phyloP scores from a whole-genome alignment of 2,329 filamentous ascomycete species.

The Chaetomiaceae sp. region DNA sequence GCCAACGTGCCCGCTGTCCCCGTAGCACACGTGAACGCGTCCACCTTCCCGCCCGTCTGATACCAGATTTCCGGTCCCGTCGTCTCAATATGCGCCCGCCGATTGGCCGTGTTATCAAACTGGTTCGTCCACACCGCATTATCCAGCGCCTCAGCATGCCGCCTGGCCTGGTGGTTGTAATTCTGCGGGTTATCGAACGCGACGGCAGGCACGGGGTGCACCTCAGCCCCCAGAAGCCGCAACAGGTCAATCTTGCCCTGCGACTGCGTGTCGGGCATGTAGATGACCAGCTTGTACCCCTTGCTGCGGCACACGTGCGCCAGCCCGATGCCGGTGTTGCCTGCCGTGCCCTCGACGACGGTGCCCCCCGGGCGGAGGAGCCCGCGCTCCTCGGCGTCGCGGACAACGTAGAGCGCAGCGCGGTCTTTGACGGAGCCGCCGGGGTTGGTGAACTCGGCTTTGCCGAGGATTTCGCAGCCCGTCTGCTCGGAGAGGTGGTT shows the following conservation, averaged over 20 bases:
- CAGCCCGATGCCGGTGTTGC: slow-evolving; percentile 96
- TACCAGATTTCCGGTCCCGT: slow-evolving; percentile 97
- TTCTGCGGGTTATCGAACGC: slow-evolving; percentile 93
- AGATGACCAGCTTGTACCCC: slow-evolving; percentile 94
- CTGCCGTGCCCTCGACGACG: slow-evolving; percentile 93
- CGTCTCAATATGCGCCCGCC: slow-evolving; percentile 90
- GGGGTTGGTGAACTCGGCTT: slow-evolving; percentile 98
- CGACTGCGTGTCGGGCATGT: slow-evolving; percentile 99
- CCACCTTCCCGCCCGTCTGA: slow-evolving; percentile 78
- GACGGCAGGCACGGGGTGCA: slow-evolving; percentile 92
- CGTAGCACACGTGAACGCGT: slow-evolving; percentile 93
- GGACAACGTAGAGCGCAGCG: slow-evolving; percentile 88
- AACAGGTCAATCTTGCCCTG: slow-evolving; percentile 96
- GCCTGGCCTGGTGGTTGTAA: slow-evolving; percentile 92
- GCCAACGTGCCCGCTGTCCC: slow-evolving; percentile 91
- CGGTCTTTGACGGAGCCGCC: slow-evolving; percentile 96
- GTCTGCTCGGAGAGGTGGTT: slow-evolving; percentile 86
- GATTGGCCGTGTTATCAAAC: slow-evolving; percentile 95
- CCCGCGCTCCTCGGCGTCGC: slow-evolving; percentile 86
- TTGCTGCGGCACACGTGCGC: slow-evolving; percentile 91
- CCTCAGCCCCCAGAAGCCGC: slow-evolving; percentile 85
- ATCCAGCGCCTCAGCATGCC: slow-evolving; percentile 80
- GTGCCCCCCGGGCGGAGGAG: slow-evolving; percentile 81
- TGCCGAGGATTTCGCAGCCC: slow-evolving; percentile 89
- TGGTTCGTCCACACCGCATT: slow-evolving; percentile 99